phyloP scores from a whole-genome alignment of 345 rosid genomes.

The Citrus sinensis region DNA sequence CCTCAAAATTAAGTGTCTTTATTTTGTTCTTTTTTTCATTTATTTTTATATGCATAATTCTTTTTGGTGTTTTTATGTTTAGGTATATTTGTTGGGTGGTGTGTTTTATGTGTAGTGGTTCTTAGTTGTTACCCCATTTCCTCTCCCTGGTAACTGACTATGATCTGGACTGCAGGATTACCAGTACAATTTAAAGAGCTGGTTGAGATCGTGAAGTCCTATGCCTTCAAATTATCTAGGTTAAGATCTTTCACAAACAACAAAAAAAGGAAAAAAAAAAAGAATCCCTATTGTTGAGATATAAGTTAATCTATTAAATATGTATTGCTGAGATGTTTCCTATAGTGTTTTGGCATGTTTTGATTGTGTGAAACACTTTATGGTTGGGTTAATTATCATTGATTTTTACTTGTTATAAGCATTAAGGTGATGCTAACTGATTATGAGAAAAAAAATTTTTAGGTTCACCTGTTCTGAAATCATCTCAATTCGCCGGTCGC shows the following conservation, averaged over 20 bases:
- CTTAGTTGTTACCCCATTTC: not conserved
- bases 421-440: not conserved
- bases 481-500: slow-evolving; percentile 14
- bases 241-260: slow-evolving; percentile 35
- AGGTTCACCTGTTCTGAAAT: slow-evolving; percentile 33
- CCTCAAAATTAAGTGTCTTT: not conserved
- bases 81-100: slow-evolving; percentile 15
- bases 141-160: slow-evolving; percentile 29
- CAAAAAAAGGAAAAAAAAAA: not conserved
- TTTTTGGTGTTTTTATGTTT: not conserved
- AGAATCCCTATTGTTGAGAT: not conserved
- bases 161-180: slow-evolving; percentile 56
- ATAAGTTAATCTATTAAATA: not conserved
- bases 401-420: not conserved
- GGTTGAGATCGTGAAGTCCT: slow-evolving; percentile 48
- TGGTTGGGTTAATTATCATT: not conserved
- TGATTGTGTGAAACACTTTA: not conserved
- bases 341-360: not conserved
- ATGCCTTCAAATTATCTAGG: slow-evolving; percentile 52
- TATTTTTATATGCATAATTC: too few species aligned
- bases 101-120: slow-evolving; percentile 4
- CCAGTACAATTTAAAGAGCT: slow-evolving; percentile 49
- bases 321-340: not conserved
- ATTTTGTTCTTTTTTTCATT: not conserved
- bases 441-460: slow-evolving; percentile 2